Conservation (phyloP, 1,139 yeast species). For the Magnusiomyces fungicola region DNA sequence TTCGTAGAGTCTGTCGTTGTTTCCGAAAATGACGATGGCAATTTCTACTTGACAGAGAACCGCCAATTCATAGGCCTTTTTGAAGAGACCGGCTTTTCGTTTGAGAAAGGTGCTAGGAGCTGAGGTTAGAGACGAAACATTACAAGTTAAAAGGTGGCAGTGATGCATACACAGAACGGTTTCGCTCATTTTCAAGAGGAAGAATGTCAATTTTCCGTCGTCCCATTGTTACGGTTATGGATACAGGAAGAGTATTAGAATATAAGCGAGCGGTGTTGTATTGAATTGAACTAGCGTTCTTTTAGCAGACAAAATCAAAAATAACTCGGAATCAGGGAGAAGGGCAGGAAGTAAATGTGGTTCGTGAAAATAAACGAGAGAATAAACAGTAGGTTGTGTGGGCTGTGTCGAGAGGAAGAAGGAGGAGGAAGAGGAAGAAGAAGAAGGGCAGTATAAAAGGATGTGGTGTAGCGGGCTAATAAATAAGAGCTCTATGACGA, state of each 20-base stretch:
- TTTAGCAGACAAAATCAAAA: too few species aligned
- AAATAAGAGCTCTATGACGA: too few species aligned
- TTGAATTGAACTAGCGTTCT: too few species aligned
- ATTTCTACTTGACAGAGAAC: conserved; percentile 89
- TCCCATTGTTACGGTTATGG: conserved; percentile 51
- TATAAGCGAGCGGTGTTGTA: too few species aligned
- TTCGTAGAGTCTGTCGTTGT: conserved; percentile 73
- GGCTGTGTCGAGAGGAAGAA: too few species aligned
- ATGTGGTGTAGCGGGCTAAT: too few species aligned
- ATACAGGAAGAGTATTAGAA: background rate
- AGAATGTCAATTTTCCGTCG: conserved; percentile 92
- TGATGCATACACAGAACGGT: conserved; percentile 43
- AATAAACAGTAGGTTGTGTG: too few species aligned
- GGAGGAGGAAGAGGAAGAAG: too few species aligned
- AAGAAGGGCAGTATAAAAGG: too few species aligned
- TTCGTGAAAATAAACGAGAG: too few species aligned
- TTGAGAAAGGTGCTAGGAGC: conserved; percentile 64
- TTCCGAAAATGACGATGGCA: conserved; percentile 85
- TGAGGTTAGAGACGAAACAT: conserved; percentile 2
- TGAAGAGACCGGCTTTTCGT: conserved; percentile 89
- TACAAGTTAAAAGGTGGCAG: background rate
- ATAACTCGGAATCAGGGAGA: too few species aligned
- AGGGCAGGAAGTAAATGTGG: too few species aligned
- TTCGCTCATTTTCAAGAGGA: conserved; percentile 86
- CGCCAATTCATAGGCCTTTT: conserved; percentile 91